Base-by-base conservation (phyloP, 306 rosid genomes). In the Sindora glabra region DNA sequence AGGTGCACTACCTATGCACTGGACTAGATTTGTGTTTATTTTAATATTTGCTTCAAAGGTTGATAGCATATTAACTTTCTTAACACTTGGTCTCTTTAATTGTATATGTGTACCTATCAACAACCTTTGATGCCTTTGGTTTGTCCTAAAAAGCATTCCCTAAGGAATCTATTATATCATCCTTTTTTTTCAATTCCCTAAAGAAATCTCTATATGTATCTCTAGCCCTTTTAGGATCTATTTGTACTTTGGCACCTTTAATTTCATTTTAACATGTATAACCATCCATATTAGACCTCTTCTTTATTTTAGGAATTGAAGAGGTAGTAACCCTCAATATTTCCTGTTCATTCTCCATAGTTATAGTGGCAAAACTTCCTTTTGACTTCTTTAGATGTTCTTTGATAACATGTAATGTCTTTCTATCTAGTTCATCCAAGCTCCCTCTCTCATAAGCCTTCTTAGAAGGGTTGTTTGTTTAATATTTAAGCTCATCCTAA, bases 131-230 rank as follows among this genome's bases (percentile, higher is more conserved):
- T 48, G 80, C 89, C 79, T 81, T 82, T 32, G 10, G 41, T 65
- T 73, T 87, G 58, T 69, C 81, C 49, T 77, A 78, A 55, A 40
- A 51, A 48, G 74, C 82, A 36, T 60, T 53, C 64, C 79, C 96
- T 23, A 47, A 54, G 4, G 64, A 29, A 58, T 76, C 83, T 54
- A 62, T 55, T 42, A 10, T 79, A 65, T 77, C 82, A 66, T 74
- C 86, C 42, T 86, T 90, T 53, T 84, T 89, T 61, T 82, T 90
- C 50, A 65, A 51, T 19, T 82, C 94, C 52, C 99, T 94, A 75
- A 82, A 86, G 72, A 86, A 76, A 59, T 86, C 95, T 74, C 44
- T 79, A 58, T 86, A 82, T 3, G 79, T 65, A 33, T 86, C 96
- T 49, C 54, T 77, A 41, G 67, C 68, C 79, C 74, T 81, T 48